Conservation (phyloP, 257 asterid genomes). For the Nicotiana knightiana region DNA sequence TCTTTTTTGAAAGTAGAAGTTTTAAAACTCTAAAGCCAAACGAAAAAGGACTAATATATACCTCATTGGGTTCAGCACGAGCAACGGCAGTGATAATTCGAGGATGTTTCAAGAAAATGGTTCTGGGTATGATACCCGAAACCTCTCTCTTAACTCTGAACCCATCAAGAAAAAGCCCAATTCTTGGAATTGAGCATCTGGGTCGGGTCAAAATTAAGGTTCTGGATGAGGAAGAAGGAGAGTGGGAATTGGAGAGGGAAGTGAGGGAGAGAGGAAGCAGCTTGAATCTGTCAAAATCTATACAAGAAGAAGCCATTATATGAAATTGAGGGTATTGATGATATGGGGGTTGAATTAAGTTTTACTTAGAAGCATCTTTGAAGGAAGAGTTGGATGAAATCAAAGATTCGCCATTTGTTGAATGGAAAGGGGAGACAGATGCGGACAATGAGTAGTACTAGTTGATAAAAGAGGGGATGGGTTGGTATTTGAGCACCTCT, state of each 20-base stretch:
- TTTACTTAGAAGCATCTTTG: conserved; percentile 10
- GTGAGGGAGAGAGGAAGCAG: conserved; percentile 41
- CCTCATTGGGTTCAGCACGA: conserved; percentile 59
- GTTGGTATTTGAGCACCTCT: background rate
- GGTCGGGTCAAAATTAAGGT: conserved; percentile 17
- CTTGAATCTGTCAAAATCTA: conserved; percentile 48
- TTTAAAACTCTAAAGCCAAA: background rate
- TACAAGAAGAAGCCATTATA: conserved; percentile 43
- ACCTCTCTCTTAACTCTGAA: conserved; percentile 10
- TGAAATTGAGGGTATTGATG: conserved; percentile 6
- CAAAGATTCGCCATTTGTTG: conserved; percentile 13
- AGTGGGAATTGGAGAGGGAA: conserved; percentile 34
- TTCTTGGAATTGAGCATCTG: conserved; percentile 23
- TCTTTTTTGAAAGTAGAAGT: background rate
- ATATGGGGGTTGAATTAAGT: background rate
- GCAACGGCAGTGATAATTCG: conserved; percentile 44
- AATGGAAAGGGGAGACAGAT: background rate
- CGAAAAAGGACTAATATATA: conserved; percentile 1
- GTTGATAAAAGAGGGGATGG: conserved; percentile 2
- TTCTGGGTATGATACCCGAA: conserved; percentile 20
- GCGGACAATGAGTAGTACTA: too few relatives aligned
- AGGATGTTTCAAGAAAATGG: conserved; percentile 25
- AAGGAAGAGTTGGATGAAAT: background rate
- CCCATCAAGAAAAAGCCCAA: conserved; percentile 23
- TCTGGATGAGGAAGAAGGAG: conserved; percentile 14